phyloP scores from a whole-genome alignment of 148 eudicot genomes.

The Amaranthus cruentus region DNA sequence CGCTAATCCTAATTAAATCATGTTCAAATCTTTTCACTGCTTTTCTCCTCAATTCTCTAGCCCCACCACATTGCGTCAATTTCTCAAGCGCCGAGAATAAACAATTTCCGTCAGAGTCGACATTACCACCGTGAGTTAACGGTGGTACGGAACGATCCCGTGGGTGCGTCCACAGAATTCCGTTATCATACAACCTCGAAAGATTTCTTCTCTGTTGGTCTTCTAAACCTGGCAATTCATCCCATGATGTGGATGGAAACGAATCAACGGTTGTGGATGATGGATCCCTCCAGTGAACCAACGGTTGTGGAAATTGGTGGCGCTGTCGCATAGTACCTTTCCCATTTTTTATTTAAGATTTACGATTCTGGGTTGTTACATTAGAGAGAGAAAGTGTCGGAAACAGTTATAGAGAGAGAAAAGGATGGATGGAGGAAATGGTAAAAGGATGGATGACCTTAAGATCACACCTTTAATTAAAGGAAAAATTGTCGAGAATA shows the following conservation, averaged over 20 bases:
- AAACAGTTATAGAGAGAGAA: too few species aligned
- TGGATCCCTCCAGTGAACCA: conserved; percentile 54
- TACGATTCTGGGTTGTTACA: too few species aligned
- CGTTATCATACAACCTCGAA: conserved; percentile 45
- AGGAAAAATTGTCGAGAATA: too few species aligned
- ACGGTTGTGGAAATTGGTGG: conserved; percentile 33
- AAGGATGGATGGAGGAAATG: too few species aligned
- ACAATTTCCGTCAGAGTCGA: conserved; percentile 88
- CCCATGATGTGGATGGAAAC: conserved; percentile 41
- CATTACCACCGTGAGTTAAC: conserved; percentile 77
- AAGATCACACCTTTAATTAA: too few species aligned
- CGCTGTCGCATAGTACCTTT: conserved; percentile 63
- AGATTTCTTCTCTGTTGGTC: conserved; percentile 48
- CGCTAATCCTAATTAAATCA: conserved; percentile 44
- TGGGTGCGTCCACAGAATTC: conserved; percentile 75
- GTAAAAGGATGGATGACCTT: too few species aligned
- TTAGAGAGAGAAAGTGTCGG: too few species aligned
- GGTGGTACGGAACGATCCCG: conserved; percentile 22
- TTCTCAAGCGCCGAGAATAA: conserved; percentile 58
- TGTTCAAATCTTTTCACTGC: conserved; percentile 57
- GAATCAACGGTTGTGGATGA: conserved; percentile 28
- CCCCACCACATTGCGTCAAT: conserved; percentile 30
- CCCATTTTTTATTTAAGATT: conserved; percentile 43
- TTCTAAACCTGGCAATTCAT: conserved; percentile 58
- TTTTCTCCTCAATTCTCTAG: conserved; percentile 53